Conservation (phyloP, 1,284 basidiomycete genomes). For the Farysia itapuensis region DNA sequence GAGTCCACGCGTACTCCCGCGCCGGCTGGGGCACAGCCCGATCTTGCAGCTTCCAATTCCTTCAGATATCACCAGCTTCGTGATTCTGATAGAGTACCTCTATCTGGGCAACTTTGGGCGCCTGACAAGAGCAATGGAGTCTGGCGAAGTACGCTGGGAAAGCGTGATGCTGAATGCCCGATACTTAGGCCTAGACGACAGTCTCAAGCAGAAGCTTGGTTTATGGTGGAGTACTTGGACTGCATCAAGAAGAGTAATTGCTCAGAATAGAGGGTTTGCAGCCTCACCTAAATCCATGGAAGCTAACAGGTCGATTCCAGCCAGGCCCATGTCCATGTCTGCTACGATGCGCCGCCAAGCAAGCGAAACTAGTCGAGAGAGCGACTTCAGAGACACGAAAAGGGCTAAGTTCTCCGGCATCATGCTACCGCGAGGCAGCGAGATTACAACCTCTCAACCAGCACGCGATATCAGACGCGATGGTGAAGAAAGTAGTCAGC, state of each 20-base stretch:
- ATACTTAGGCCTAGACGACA: conserved; percentile 2
- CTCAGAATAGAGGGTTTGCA: too few relatives aligned
- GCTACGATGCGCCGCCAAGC: not conserved
- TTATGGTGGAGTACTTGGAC: conserved; percentile 14
- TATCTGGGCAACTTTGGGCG: conserved; percentile 10
- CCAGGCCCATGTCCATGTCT: too few relatives aligned
- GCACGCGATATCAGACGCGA: too few relatives aligned
- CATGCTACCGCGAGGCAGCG: too few relatives aligned
- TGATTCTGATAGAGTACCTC: conserved; percentile 7
- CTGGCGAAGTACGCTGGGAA: conserved; percentile 6
- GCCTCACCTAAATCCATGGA: too few relatives aligned
- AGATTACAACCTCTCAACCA: too few relatives aligned
- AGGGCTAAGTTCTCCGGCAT: too few relatives aligned
- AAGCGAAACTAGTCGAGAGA: not conserved
- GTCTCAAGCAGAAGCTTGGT: conserved; percentile 4
- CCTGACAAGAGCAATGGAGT: conserved; percentile 8
- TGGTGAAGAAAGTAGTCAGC: too few relatives aligned
- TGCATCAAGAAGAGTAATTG: too few relatives aligned
- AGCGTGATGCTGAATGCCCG: conserved; percentile 11
- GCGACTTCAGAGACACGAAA: too few relatives aligned
- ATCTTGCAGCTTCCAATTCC: not conserved
- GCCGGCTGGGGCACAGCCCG: not conserved
- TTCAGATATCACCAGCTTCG: conserved; percentile 3
- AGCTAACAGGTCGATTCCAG: too few relatives aligned
- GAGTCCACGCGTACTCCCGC: not conserved